Base-by-base conservation (phyloP, 192 early-diverging fungal species). In the Umbelopsis sp. region DNA sequence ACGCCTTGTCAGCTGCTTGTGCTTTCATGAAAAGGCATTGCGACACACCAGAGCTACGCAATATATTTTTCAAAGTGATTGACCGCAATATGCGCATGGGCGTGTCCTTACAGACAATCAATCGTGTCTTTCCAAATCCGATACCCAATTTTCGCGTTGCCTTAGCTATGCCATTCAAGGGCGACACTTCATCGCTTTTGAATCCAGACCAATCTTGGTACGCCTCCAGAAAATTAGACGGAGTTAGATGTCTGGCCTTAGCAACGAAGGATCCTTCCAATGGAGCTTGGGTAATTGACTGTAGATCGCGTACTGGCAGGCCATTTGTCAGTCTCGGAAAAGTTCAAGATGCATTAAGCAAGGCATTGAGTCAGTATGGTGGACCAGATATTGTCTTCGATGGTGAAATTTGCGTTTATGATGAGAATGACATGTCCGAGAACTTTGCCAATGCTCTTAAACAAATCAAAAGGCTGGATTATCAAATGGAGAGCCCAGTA, bases 211-310 rank as follows among this genome's bases (percentile, higher is more conserved):
- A 46, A 0, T 18, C 49, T 44, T 86, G 81, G 82, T 81, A 74
- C 50, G 81, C 69, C 2, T 86, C 85, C 7, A 46, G 81, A 50
- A 86, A 86, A 61, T 20, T 84, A 67, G 85, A 86, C 37, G 85
- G 85, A 1, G 77, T 86, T 6, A 77, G 85, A 5, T 86, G 85
- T 53, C 22, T 86, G 21, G 67, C 80, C 11, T 22, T 80, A 33
- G 71, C 82, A 2, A 55, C 69, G 41, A 73, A 72, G 2, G 12
- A 12, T 7, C 7, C 33, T 10, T n/a, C 0, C 2, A 23, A 47
- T 41, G 27, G 21, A 4, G 46, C 25, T 8, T 55, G 76, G 18
- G 25, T 52, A 11, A 74, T 82, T 15, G 55, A 76, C 25, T 73
- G 78, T 16, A 51, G 66, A 47, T 86, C 85, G 16, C 71, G 85